Evolutionary conservation across 495 filamentous ascomycete genomes (phyloP).

Genomic region (Mytilinidion resinicola): DNA sequence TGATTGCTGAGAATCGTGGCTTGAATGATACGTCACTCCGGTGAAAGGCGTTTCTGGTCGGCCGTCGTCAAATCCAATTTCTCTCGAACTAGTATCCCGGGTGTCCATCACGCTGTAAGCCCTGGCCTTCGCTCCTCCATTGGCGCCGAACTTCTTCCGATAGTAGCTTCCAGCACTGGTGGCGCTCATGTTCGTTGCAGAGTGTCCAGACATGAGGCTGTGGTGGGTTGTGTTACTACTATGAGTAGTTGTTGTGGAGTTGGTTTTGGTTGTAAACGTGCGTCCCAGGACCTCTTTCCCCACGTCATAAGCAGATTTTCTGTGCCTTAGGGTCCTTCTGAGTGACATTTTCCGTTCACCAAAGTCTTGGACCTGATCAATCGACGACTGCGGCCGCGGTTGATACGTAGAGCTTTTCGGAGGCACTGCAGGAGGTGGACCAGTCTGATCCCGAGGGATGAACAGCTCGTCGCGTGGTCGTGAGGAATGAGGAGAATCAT

Average conservation of each 20-base stretch:
- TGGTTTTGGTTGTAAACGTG: conserved; percentile 83
- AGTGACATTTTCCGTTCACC: conserved; percentile 14
- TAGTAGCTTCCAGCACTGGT: conserved; percentile 92
- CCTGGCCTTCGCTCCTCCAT: conserved; percentile 37
- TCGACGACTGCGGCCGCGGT: conserved; percentile 50
- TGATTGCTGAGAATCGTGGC: conserved; percentile 58
- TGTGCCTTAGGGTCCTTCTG: conserved; percentile 42
- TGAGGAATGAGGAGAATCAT: conserved; percentile 37
- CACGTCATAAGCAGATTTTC: conserved; percentile 82
- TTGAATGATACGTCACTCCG: conserved; percentile 76
- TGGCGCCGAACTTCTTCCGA: conserved; percentile 50
- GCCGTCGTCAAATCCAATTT: conserved; percentile 42
- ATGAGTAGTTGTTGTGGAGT: conserved; percentile 69
- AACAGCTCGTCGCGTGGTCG: conserved; percentile 35
- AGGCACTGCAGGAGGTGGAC: conserved; percentile 39
- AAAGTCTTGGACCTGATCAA: conserved; percentile 33
- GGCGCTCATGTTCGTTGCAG: conserved; percentile 84
- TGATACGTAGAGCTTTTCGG: conserved; percentile 35
- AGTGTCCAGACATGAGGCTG: conserved; percentile 88
- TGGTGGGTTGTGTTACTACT: conserved; percentile 67
- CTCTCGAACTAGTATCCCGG: conserved; percentile 14
- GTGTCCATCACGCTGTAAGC: conserved; percentile 50
- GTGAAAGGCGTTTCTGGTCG: conserved; percentile 44
- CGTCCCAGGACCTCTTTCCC: conserved; percentile 62
- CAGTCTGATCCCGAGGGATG: conserved; percentile 28